These are phyloP conservation scores for Myxozyma lipomycoides DNA, from an alignment of 805 yeast species.

Conservation along the genomic window DNA sequence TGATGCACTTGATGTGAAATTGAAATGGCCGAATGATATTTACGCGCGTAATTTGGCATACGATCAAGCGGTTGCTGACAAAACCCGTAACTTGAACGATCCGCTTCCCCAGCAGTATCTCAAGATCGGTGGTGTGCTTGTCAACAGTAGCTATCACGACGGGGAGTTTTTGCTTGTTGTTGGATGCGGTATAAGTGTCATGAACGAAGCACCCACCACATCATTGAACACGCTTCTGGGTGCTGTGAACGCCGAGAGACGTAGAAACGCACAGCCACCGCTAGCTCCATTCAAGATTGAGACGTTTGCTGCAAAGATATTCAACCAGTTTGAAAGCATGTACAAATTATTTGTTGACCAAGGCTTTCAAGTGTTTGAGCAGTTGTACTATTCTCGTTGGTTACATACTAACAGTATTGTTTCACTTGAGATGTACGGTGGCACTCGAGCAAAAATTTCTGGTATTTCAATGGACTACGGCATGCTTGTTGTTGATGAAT, in stretches of 20 bases:
- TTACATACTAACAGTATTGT: constrained; percentile 74
- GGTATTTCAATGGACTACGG: constrained; percentile 90
- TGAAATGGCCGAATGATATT: constrained; percentile 97
- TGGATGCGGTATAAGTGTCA: constrained; percentile 85
- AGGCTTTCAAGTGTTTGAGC: constrained; percentile 67
- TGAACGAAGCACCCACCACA: constrained; percentile 86
- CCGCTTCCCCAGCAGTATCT: constrained; percentile 42
- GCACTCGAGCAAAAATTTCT: constrained; percentile 56
- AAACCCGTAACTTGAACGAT: constrained; percentile 23
- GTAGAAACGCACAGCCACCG: constrained; percentile 40
- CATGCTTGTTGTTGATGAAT: constrained; percentile 68
- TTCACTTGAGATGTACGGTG: constrained; percentile 53
- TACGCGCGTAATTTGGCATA: constrained; percentile 61
- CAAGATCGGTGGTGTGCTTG: constrained; percentile 79
- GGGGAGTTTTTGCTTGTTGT: constrained; percentile 62
- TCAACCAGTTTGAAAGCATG: constrained; percentile 63
- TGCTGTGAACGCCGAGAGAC: constrained; percentile 54
- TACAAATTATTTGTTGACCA: constrained; percentile 50
- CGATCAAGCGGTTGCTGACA: constrained; percentile 27
- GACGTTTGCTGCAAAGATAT: constrained; percentile 59
- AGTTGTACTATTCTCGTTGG: constrained; percentile 79
- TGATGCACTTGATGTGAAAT: constrained; percentile 67
- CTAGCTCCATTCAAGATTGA: constrained; percentile 49
- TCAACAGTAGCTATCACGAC: constrained; percentile 67
- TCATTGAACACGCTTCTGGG: constrained; percentile 71